Evolutionary conservation across 352 stramenopile genomes (phyloP), one percentile per base, ranked within the genome.

Genomic region (Phytophthora cajani): DNA sequence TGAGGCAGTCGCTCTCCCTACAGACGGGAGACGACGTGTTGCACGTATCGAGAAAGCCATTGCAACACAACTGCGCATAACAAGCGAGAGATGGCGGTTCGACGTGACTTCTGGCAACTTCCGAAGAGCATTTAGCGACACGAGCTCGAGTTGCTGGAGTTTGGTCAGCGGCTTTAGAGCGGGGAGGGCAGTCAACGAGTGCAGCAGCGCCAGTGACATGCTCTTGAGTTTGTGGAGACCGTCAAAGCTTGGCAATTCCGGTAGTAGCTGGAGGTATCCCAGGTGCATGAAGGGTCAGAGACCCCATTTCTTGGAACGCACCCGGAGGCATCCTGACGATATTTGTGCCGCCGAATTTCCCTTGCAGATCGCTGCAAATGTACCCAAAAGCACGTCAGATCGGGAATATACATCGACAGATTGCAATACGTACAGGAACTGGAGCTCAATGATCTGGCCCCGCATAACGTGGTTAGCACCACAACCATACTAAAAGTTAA

Each of bases 261-360:
- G 9, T 0, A 83, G 25, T 2, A 46, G 42, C 5, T 63, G 54
- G 17, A 75, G 64, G 1, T 66, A 33, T 1, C 69, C 72, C 3
- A 86, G 56, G 38, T 79, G 64, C 17, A 86, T 49, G 46, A 70
- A 72, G 1, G 1, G 69, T 72, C 23, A 86, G 67, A 10, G 60
- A 68, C 1, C 38, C 12, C 74, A 79, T 84, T 19, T 27, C 21
- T 1, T 17, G 11, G 19, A 68, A 68, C 3, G 55, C 19, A 17
- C 57, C 42, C 16, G 33, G 5, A 5, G 52, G 62, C 36, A 68
- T 68, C 4, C 5, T 44, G n/a, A 57, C 46, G 14, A 42, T 14
- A 27, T 64, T 64, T 10, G 10, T 23, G 11, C 56, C 62, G 21
- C 62, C 44, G 49, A 23, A 59, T 40, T 68, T 62, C 12, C 62